phyloP scores from a whole-genome alignment of 2,329 filamentous ascomycete genomes.

The Aureobasidium namibiae region DNA sequence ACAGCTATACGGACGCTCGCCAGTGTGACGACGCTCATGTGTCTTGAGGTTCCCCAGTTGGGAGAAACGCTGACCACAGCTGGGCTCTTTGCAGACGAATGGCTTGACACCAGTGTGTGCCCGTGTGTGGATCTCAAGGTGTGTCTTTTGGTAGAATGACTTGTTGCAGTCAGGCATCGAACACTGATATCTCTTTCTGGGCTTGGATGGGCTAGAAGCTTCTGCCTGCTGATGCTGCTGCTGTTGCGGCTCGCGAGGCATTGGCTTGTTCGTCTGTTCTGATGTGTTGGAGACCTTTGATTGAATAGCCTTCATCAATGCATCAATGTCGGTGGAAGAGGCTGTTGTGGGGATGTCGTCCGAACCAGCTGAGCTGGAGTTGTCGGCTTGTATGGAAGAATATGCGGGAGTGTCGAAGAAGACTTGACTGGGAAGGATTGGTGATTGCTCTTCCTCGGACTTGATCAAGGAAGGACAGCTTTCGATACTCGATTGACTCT shows the following conservation, averaged over 20 bases:
- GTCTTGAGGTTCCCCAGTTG: constrained; percentile 91
- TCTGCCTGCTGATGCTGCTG: neutral
- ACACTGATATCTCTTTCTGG: constrained; percentile 65
- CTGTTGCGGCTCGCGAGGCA: neutral
- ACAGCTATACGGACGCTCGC: constrained; percentile 77
- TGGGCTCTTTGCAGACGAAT: constrained; percentile 66
- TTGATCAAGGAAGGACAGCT: constrained; percentile 34
- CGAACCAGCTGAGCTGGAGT: neutral
- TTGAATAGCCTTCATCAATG: constrained; percentile 83
- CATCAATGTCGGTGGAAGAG: constrained; percentile 13
- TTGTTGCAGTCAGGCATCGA: constrained; percentile 66
- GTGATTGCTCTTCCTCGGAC: constrained; percentile 32
- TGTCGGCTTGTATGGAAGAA: constrained; percentile 14
- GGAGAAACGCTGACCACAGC: constrained; percentile 74
- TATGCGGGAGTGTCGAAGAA: constrained; percentile 29
- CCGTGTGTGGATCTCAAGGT: constrained; percentile 80
- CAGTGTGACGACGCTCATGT: constrained; percentile 79
- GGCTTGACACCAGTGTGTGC: constrained; percentile 86
- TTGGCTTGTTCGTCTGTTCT: constrained; percentile 11
- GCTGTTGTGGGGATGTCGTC: constrained; percentile 3
- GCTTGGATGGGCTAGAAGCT: constrained; percentile 17
- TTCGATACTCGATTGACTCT: constrained; percentile 20
- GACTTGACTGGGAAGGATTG: constrained; percentile 32
- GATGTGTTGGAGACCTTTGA: constrained; percentile 45
- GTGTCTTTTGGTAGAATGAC: constrained; percentile 83